These are phyloP conservation scores for Rubia tinctorum DNA, from an alignment of 305 asterid genomes.

Conservation along the genomic window DNA sequence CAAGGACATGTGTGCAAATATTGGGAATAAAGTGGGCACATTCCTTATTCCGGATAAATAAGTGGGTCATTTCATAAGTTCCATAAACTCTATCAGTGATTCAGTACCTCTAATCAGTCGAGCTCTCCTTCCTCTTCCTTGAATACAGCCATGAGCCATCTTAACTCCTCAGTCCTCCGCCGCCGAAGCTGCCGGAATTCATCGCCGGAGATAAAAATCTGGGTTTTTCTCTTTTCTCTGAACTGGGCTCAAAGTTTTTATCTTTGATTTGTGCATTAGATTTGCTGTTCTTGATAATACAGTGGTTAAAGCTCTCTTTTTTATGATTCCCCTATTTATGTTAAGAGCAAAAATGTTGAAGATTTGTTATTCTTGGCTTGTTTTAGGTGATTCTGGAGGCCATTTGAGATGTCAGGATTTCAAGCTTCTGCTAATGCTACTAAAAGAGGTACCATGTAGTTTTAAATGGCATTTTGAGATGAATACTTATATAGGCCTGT, in stretches of 20 bases:
- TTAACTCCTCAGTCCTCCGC: not conserved
- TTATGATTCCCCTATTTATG: not conserved
- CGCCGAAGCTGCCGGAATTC: not conserved
- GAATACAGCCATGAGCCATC: not conserved
- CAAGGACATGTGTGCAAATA: not conserved
- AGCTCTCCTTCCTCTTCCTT: not conserved
- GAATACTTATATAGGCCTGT: not conserved
- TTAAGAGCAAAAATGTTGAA: not conserved
- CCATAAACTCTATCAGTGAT: not conserved
- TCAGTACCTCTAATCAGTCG: not conserved
- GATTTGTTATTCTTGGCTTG: not conserved
- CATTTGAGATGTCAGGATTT: conserved; percentile 59
- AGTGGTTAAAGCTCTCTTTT: not conserved
- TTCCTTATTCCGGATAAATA: not conserved
- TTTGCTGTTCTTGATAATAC: not conserved
- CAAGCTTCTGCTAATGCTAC: conserved; percentile 80
- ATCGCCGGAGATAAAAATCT: not conserved
- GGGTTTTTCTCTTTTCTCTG: not conserved
- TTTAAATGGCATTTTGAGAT: not conserved
- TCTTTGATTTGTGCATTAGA: no score
- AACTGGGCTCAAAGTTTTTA: not conserved
- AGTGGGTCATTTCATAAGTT: not conserved
- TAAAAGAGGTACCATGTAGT: conserved; percentile 47
- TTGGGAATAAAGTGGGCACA: not conserved
- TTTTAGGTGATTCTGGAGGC: conserved; percentile 12